These are phyloP conservation scores for Gossypium davidsonii DNA, from an alignment of 441 rosid species.

Conservation along the genomic window DNA sequence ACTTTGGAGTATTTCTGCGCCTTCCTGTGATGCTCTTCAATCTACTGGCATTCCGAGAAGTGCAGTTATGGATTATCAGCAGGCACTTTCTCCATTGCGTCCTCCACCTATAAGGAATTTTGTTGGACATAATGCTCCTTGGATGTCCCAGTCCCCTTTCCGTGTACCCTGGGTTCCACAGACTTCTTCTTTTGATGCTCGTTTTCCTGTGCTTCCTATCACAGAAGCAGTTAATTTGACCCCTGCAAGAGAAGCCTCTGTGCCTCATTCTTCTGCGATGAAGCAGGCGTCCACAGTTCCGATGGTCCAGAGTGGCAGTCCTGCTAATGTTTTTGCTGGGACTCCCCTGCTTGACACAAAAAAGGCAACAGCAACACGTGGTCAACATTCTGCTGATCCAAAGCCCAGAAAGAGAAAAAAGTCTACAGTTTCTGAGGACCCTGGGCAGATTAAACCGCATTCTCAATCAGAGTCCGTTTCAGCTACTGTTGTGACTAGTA, in stretches of 20 bases:
- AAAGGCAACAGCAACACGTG: constrained; percentile 36
- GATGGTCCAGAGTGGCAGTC: constrained; percentile 33
- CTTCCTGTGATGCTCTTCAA: constrained; percentile 51
- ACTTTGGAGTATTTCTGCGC: constrained; percentile 72
- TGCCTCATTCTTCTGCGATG: constrained; percentile 38
- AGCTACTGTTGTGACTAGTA: constrained; percentile 37
- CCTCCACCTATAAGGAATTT: constrained; percentile 56
- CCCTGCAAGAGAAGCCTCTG: constrained; percentile 54
- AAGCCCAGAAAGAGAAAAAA: constrained; percentile 85
- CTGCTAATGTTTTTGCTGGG: constrained; percentile 38
- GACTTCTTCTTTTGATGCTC: constrained; percentile 53
- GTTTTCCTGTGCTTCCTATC: constrained; percentile 48
- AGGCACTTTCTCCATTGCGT: constrained; percentile 54
- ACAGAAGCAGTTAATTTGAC: constrained; percentile 56
- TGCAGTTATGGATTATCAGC: constrained; percentile 57
- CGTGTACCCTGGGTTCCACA: constrained; percentile 74
- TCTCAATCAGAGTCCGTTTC: constrained; percentile 37
- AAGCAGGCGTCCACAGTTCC: constrained; percentile 41
- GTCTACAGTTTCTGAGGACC: constrained; percentile 42
- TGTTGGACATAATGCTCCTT: constrained; percentile 55
- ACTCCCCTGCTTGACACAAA: constrained; percentile 40
- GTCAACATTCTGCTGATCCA: constrained; percentile 46
- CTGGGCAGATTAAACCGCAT: constrained; percentile 37
- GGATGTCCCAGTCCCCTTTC: constrained; percentile 76
- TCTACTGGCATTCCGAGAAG: constrained; percentile 56